A percentile compares a stretch with the other conserved stretches of the same genome.
These are phyloP conservation scores for Colletotrichum sp. DNA, from an alignment of 2,329 filamentous ascomycete genomes.

Conservation along the genomic window DNA sequence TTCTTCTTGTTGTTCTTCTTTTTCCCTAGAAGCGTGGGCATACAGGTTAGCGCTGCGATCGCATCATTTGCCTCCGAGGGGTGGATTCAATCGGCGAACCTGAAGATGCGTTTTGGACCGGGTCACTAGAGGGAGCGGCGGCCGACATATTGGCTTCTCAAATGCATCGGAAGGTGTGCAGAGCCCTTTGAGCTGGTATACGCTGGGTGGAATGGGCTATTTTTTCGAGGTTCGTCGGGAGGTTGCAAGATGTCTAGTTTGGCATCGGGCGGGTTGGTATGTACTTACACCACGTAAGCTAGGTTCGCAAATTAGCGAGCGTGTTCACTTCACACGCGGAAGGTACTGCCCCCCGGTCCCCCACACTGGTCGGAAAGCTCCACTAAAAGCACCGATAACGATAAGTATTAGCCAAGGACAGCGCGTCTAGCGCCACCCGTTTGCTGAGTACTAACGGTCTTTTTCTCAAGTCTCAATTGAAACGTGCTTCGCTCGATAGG, in stretches of 20 bases:
- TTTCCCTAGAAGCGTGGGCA: conserved; percentile 40
- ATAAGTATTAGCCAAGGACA: not conserved
- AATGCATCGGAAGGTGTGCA: conserved; percentile 18
- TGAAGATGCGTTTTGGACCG: conserved; percentile 30
- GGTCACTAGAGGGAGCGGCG: conserved; percentile 26
- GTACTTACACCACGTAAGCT: conserved; percentile 22
- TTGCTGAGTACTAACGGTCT: not conserved
- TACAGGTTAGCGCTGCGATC: not conserved
- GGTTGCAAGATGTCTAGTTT: conserved; percentile 13
- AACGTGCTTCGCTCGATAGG: not conserved
- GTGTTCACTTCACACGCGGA: conserved; percentile 20
- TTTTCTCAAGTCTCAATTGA: not conserved
- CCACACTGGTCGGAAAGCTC: conserved; percentile 10
- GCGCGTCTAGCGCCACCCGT: not conserved
- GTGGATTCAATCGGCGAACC: conserved; percentile 25
- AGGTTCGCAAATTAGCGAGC: conserved; percentile 20
- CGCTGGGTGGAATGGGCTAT: not conserved
- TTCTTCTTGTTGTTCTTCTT: conserved; percentile 67
- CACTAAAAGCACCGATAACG: conserved; percentile 8
- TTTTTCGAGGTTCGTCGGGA: not conserved
- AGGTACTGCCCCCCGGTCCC: conserved; percentile 17
- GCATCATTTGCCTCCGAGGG: not conserved
- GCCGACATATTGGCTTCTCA: conserved; percentile 31
- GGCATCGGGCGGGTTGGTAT: not conserved
- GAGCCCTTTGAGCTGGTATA: conserved; percentile 19